Evolutionary conservation across 2,329 filamentous ascomycete genomes (phyloP), one percentile per base, ranked within the genome.

Genomic region (Botrytis fabae): DNA sequence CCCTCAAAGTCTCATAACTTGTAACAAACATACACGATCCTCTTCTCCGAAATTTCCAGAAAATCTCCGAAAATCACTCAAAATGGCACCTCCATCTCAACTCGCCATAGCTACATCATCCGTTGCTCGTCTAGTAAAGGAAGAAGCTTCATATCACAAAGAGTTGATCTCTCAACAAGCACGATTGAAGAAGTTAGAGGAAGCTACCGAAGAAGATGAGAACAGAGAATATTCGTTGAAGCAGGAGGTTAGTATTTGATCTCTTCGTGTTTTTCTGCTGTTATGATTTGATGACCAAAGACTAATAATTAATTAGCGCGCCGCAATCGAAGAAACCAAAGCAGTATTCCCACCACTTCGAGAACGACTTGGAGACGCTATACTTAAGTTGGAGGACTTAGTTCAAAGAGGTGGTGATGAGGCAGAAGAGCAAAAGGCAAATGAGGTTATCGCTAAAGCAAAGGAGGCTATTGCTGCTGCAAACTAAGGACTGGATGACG

Each of bases 111-210:
- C 92, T 62, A 96, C 93, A 38, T 89, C 91, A 75, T 90, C 93
- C 32, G 89, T 98, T 77, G 86, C 88, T 78, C 93, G 96, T 74
- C 89, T 98, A 65, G 89, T 97, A 77, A 98, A 97, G 83, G 96
- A 99, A 83, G 93, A 98, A 82, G 86, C 88, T 57, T 95, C 91
- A 79, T 98, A 99, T 84, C 92, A 95, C 85, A 92, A 92, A 81
- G 96, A 99, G 82, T 87, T 95, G 32, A 85, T 88, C 76, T 86
- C 91, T 76, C 95, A 98, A 81, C 87, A 93, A 78, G 87, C 88
- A 75, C 89, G 92, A 73, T 86, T 97, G 28, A 85, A 86, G 62
- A 89, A 92, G 78, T 81, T 89, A 46, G 81, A 85, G 60, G 82
- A 80, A n/a, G 84, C 82, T 40, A 82, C 83, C 5, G 84, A 88